phyloP scores from a whole-genome alignment of 768 basidiomycete genomes.

The Boletus edulis region DNA sequence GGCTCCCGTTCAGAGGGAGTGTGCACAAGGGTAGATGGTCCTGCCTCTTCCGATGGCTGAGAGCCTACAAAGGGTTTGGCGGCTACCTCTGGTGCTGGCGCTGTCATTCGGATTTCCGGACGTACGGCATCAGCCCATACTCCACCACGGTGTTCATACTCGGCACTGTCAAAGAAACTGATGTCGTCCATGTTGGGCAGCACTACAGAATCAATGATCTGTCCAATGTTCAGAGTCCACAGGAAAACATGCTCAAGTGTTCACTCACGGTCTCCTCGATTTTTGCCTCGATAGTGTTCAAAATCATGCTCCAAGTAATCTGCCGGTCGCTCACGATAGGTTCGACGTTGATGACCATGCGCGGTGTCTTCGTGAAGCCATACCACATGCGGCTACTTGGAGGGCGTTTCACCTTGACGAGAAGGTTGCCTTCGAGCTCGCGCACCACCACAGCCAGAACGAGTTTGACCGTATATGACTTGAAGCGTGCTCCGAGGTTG shows the following conservation, averaged over 20 bases:
- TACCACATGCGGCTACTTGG: slow-evolving; percentile 95
- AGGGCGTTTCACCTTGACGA: slow-evolving; percentile 89
- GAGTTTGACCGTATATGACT: slow-evolving; percentile 86
- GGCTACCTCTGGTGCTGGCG: slow-evolving; percentile 5
- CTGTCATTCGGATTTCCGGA: slow-evolving; percentile 28
- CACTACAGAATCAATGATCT: slow-evolving; percentile 95
- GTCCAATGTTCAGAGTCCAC: slow-evolving; percentile 64
- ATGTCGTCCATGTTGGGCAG: slow-evolving; percentile 99
- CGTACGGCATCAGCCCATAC: slow-evolving; percentile 82
- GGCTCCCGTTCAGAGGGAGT: slow-evolving; percentile 34
- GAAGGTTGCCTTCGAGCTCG: slow-evolving; percentile 87
- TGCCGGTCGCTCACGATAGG: slow-evolving; percentile 94
- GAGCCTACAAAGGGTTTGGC: slow-evolving; percentile 21
- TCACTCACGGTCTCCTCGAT: slow-evolving; percentile 80
- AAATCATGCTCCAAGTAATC: slow-evolving; percentile 91
- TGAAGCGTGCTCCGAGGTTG: slow-evolving; percentile 79
- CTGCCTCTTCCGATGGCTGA: slow-evolving; percentile 36
- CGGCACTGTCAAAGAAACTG: slow-evolving; percentile 82
- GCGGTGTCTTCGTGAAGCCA: slow-evolving; percentile 86
- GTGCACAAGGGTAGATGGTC: slow-evolving; percentile 10
- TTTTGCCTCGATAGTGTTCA: slow-evolving; percentile 84
- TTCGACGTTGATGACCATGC: slow-evolving; percentile 85
- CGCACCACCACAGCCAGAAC: slow-evolving; percentile 86
- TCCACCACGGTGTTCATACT: slow-evolving; percentile 72
- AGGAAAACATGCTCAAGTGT: neutral